Evolutionary conservation across 306 rosid species (phyloP), one percentile per base, ranked within the genome.

Genomic region (Gynostemma pentaphyllum): DNA sequence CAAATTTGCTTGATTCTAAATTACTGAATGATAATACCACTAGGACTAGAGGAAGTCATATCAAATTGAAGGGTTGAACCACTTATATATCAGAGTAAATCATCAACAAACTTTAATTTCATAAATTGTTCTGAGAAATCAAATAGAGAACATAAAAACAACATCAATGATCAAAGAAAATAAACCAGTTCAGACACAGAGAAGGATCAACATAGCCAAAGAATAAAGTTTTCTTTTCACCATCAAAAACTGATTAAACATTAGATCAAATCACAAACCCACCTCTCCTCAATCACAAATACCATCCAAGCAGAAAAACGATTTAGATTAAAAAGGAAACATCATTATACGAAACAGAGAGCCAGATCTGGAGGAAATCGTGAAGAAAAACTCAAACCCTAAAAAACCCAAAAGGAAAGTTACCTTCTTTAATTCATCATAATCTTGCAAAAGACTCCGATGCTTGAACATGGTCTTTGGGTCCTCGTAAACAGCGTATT

Each of bases 371-470:
- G 28, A 12, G 66, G 70, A 76, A 63, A 69, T 72, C 71, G 65
- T 1, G 6, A 64, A 7, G 60, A 28, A 51, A 67, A 76, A 0
- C 53, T 5, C 7, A 40, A 73, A 80, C 60, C 67, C 22, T 8
- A 16, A 22, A 11, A 46, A 64, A 59, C 51, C 27, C 67, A 56
- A 34, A 45, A 64, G 19, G 55, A 51, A 37, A 23, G 27, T 46
- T 78, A 94, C 97, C 99, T 74, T 76, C 36, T 81, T 82, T 62
- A 94, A 62, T 51, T 88, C 99, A 14, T 86, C 64, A 75, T 69
- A 89, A 73, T 94, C 99, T 45, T 82, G 94, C 76, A 84, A 71
- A 79, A 94, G 94, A 75, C 89, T 78, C 68, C 81, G 89, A 68
- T 88, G 99, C 74, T 88, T 89, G 48, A 78, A 68, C 62, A 73